Percentiles rank a stretch among this genome's conserved stretches.
Conservation (phyloP, 1,139 yeast genomes). For the Scheffersomyces cryptocercus region DNA sequence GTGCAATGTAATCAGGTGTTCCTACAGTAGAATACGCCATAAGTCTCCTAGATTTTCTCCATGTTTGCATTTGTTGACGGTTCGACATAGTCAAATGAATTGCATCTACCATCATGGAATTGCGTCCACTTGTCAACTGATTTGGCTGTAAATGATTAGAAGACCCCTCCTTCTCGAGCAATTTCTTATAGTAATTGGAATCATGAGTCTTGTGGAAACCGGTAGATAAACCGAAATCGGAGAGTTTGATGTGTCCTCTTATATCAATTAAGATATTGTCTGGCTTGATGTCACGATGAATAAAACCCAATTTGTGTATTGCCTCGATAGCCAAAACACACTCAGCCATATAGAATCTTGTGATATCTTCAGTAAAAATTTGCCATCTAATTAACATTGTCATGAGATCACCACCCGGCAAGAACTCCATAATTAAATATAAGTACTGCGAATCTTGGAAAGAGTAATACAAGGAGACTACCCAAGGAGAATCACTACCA, state of each 20-base stretch:
- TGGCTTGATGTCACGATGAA: slow-evolving; percentile 79
- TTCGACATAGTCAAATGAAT: slow-evolving; percentile 94
- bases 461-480: slow-evolving; percentile 76
- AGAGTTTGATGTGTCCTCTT: slow-evolving; percentile 74
- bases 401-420: slow-evolving; percentile 87
- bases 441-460: slow-evolving; percentile 77
- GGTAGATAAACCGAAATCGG: slow-evolving; percentile 83
- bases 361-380: slow-evolving; percentile 80
- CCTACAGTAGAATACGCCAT: slow-evolving; percentile 99
- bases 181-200: slow-evolving; percentile 71
- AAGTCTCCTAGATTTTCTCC: slow-evolving; percentile 93
- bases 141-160: slow-evolving; percentile 26
- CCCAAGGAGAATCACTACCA: slow-evolving; percentile 87
- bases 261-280: slow-evolving; percentile 80
- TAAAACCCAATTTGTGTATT: slow-evolving; percentile 75
- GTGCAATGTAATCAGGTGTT: slow-evolving; percentile 98
- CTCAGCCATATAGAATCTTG: slow-evolving; percentile 83
- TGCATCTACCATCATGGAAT: slow-evolving; percentile 91
- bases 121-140: slow-evolving; percentile 42
- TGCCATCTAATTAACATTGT: slow-evolving; percentile 89
- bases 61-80: slow-evolving; percentile 96
- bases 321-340: slow-evolving; percentile 85
- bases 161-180: slow-evolving; percentile 61
- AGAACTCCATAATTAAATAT: slow-evolving; percentile 78
- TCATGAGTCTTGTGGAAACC: slow-evolving; percentile 88